Evolutionary conservation across 495 filamentous ascomycete species (phyloP), one percentile per base, ranked within the genome.

Genomic region (Aspergillus steynii): DNA sequence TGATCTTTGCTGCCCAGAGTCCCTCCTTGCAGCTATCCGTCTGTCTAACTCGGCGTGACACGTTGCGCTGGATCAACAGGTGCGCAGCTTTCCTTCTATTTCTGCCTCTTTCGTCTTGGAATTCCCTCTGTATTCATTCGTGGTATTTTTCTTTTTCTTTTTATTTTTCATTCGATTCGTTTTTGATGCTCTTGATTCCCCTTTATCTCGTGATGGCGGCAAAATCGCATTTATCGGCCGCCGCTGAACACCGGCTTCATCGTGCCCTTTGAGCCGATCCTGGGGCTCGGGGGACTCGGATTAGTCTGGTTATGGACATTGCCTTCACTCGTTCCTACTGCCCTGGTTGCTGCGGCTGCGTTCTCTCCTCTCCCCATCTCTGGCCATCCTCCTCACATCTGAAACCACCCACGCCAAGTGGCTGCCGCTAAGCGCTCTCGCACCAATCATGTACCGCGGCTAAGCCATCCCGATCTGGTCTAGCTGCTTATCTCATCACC

Each of bases 321-420:
- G 20, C 20, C 20, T 20, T 20, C 20, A 20, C 20, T 20, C 20
- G 20, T 20, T 20, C 20, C 20, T 20, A 20, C 20, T 20, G 20
- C 20, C 20, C 20, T 20, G 20, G 20, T 20, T 20, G 20, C 20
- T 20, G 20, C 20, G 20, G 20, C 20, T 20, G 20, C 20, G 20
- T 20, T 20, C 20, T 20, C 20, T 32, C 7, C 31, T 64, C 61
- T 42, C 46, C 54, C 34, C 42, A 54, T 20, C 27, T 14, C 46
- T 48, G 12, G 15, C 53, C 5, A 37, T 20, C 53, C 32, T 56
- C 27, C 51, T 56, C 53, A 26, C 61, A 57, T 54, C 59, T 62
- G 65, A 65, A 58, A 64, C 65, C 65, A 58, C n/a, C 55, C 31
- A 56, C 56, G 61, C 61, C 65, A 67, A 67, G 65, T 67, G 63